phyloP scores from a whole-genome alignment of 208 protist species.

The Novymonas esmeraldas region DNA sequence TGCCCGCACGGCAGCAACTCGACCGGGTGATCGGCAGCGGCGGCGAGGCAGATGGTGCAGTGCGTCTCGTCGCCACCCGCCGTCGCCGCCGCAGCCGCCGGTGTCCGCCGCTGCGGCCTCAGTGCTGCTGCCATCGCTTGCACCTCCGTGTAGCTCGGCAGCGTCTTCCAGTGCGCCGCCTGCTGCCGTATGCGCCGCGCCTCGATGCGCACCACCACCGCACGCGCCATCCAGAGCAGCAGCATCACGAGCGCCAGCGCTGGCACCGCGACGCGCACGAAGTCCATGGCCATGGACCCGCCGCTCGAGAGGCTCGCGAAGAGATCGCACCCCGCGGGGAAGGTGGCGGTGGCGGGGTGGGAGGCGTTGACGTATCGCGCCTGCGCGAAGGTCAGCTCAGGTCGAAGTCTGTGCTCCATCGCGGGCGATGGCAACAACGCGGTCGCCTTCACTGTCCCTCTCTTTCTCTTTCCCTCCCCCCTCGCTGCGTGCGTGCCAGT shows the following conservation, averaged over 20 bases:
- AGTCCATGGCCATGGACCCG: conserved; percentile 23
- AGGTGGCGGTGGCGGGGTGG: conserved; percentile 18
- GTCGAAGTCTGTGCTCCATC: conserved; percentile 21
- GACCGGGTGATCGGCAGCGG: conserved; percentile 16
- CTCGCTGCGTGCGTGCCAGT: background rate
- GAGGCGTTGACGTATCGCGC: conserved; percentile 25
- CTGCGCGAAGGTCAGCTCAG: conserved; percentile 26
- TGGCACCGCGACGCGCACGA: conserved; percentile 16
- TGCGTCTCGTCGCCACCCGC: background rate
- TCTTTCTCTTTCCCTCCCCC: background rate
- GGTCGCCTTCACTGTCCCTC: background rate
- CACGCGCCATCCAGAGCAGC: conserved; percentile 26
- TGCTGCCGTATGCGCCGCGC: conserved; percentile 9
- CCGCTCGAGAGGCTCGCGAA: conserved; percentile 20
- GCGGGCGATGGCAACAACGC: no score
- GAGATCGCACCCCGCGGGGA: conserved; percentile 17
- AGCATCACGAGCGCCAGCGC: conserved; percentile 29
- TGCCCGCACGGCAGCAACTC: conserved; percentile 46
- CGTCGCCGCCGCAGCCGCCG: background rate
- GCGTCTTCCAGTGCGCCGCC: conserved; percentile 16
- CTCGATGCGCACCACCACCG: conserved; percentile 4
- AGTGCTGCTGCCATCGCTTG: conserved; percentile 9
- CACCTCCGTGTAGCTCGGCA: conserved; percentile 23
- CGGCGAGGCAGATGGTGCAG: conserved; percentile 36
- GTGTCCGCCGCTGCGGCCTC: background rate